phyloP scores from a whole-genome alignment of 805 yeast genomes.

The Saccharomyces eubayanus region DNA sequence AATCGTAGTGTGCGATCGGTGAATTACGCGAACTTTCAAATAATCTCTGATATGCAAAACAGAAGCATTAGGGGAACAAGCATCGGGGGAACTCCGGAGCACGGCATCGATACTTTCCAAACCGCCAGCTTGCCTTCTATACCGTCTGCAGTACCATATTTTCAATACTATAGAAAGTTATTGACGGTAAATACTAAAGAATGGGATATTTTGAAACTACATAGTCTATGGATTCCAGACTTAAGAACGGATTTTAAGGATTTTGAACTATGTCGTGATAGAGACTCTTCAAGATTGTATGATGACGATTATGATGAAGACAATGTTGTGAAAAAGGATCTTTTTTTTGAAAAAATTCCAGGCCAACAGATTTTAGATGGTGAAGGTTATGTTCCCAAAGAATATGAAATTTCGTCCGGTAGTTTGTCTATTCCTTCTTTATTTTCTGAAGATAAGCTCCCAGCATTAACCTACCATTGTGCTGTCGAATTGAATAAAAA shows the following conservation, averaged over 20 bases:
- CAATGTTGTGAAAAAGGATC: constrained; percentile 2
- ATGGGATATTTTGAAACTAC: constrained; percentile 10
- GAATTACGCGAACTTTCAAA: background rate
- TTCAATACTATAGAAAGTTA: constrained; percentile 15
- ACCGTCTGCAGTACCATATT: constrained; percentile 8
- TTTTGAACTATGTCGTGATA: constrained; percentile 1
- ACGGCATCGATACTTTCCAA: background rate
- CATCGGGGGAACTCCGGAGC: background rate
- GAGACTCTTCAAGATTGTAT: background rate
- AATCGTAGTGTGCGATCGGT: background rate
- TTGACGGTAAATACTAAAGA: constrained; percentile 11
- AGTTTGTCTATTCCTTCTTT: constrained; percentile 20
- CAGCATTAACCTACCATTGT: constrained; percentile 38
- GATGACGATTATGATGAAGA: background rate
- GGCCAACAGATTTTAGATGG: constrained; percentile 6
- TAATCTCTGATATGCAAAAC: background rate
- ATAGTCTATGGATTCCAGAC: constrained; percentile 25
- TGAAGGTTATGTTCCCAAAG: constrained; percentile 8
- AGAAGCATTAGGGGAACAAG: background rate
- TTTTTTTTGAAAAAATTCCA: constrained; percentile 3
- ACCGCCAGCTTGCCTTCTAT: background rate
- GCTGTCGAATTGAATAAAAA: constrained; percentile 32
- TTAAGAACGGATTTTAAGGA: constrained; percentile 8
- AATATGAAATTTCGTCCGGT: constrained; percentile 18
- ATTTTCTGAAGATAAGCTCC: constrained; percentile 33